Conservation (phyloP, 768 basidiomycete species). For the Podaxis mareebaensis region DNA sequence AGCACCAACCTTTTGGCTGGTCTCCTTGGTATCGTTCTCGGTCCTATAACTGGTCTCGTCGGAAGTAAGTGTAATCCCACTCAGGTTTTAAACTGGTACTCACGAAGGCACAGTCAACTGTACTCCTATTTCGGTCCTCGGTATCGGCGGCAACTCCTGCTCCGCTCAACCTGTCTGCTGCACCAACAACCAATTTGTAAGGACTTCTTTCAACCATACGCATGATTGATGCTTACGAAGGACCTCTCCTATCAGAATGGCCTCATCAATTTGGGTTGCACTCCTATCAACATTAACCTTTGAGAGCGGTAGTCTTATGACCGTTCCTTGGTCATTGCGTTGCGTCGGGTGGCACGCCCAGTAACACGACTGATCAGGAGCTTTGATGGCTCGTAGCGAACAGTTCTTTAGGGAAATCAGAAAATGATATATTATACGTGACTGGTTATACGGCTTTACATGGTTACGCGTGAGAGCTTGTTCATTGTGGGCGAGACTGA, state of each 20-base stretch:
- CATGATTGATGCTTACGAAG: neutral
- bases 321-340: too few relatives aligned
- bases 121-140: slow-evolving; percentile 27
- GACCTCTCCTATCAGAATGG: neutral
- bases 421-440: too few relatives aligned
- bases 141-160: slow-evolving; percentile 24
- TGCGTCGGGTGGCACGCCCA: too few relatives aligned
- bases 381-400: too few relatives aligned
- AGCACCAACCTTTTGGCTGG: slow-evolving; percentile 4
- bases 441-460: too few relatives aligned
- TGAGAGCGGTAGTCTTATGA: neutral
- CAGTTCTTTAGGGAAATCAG: too few relatives aligned
- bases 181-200: slow-evolving; percentile 10
- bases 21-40: slow-evolving; percentile 17
- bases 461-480: too few relatives aligned
- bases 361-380: too few relatives aligned
- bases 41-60: slow-evolving; percentile 24
- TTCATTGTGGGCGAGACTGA: too few relatives aligned
- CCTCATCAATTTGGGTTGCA: slow-evolving; percentile 9
- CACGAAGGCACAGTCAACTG: slow-evolving; percentile 20
- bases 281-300: slow-evolving; percentile 3
- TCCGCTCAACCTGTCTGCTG: slow-evolving; percentile 13
- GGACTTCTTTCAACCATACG: neutral
- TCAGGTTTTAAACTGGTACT: neutral
- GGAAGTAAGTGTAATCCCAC: slow-evolving; percentile 2